Percentiles rank a stretch among this genome's conserved stretches.
Conservation (phyloP, 495 filamentous ascomycete genomes). For the Neurospora sp. region DNA sequence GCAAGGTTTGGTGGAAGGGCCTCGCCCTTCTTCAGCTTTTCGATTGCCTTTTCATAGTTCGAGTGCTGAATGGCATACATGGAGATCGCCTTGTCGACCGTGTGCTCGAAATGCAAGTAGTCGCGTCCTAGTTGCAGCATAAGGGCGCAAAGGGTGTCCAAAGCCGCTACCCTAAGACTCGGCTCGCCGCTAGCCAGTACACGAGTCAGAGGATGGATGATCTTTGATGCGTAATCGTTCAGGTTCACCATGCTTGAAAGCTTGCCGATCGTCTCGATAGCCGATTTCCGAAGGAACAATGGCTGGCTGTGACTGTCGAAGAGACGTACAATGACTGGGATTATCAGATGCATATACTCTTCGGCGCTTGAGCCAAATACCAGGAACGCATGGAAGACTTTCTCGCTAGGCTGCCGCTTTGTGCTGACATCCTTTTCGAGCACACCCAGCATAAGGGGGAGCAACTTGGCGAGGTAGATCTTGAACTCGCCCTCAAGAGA, state of each 20-base stretch:
- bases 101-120: constrained; percentile 85
- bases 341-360: constrained; percentile 98
- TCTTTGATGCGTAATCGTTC: constrained; percentile 89
- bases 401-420: constrained; percentile 69
- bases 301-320: constrained; percentile 81
- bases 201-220: constrained; percentile 80
- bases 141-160: constrained; percentile 90
- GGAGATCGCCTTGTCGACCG: constrained; percentile 69
- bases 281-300: constrained; percentile 64
- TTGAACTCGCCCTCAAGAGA: constrained; percentile 97
- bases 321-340: constrained; percentile 85
- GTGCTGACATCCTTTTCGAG: constrained; percentile 75
- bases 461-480: constrained; percentile 74
- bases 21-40: constrained; percentile 88
- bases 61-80: constrained; percentile 65
- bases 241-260: constrained; percentile 96
- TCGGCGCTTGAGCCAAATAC: constrained; percentile 94
- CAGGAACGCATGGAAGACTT: constrained; percentile 86
- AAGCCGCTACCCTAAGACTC: constrained; percentile 68
- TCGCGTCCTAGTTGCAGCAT: constrained; percentile 94
- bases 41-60: constrained; percentile 83
- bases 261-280: constrained; percentile 90
- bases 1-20: constrained; percentile 89
- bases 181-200: constrained; percentile 63
- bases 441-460: constrained; percentile 86